phyloP scores from a whole-genome alignment of 257 asterid species.

The Thymus mandschuricus region DNA sequence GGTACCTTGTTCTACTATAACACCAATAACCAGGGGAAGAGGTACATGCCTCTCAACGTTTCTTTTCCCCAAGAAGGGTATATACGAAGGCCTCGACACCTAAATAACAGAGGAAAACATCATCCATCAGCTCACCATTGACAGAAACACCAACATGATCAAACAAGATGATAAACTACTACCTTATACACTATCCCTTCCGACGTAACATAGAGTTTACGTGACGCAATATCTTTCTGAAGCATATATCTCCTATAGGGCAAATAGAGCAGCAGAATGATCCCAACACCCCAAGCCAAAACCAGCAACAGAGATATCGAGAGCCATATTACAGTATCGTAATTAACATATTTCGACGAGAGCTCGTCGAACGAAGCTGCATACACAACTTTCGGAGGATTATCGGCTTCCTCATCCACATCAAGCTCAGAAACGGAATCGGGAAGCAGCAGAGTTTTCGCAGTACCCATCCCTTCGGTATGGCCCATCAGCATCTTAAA shows the following conservation, averaged over 20 bases:
- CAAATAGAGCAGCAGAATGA: slow-evolving; percentile 65
- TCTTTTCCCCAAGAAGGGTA: slow-evolving; percentile 62
- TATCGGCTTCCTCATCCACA: slow-evolving; percentile 51
- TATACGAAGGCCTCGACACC: slow-evolving; percentile 75
- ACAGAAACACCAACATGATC: background rate
- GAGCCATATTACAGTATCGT: slow-evolving; percentile 69
- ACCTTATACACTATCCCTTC: slow-evolving; percentile 58
- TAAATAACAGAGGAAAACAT: slow-evolving; percentile 28
- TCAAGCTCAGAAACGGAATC: slow-evolving; percentile 56
- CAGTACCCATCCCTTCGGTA: slow-evolving; percentile 47
- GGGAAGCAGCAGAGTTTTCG: slow-evolving; percentile 48
- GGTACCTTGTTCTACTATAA: slow-evolving; percentile 78
- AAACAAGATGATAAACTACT: slow-evolving; percentile 36
- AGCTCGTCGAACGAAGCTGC: slow-evolving; percentile 69
- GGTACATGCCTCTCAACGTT: slow-evolving; percentile 67
- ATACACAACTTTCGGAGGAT: slow-evolving; percentile 43
- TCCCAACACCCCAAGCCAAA: slow-evolving; percentile 81
- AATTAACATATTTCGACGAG: slow-evolving; percentile 49
- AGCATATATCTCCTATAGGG: slow-evolving; percentile 73
- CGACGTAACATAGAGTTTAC: slow-evolving; percentile 63
- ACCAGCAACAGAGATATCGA: slow-evolving; percentile 67
- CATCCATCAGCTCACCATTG: slow-evolving; percentile 13
- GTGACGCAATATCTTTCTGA: slow-evolving; percentile 62
- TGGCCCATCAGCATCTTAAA: slow-evolving; percentile 56
- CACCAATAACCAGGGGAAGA: slow-evolving; percentile 57